Base-by-base conservation (phyloP, 1,284 basidiomycete genomes). In the Cryptococcus sp. region DNA sequence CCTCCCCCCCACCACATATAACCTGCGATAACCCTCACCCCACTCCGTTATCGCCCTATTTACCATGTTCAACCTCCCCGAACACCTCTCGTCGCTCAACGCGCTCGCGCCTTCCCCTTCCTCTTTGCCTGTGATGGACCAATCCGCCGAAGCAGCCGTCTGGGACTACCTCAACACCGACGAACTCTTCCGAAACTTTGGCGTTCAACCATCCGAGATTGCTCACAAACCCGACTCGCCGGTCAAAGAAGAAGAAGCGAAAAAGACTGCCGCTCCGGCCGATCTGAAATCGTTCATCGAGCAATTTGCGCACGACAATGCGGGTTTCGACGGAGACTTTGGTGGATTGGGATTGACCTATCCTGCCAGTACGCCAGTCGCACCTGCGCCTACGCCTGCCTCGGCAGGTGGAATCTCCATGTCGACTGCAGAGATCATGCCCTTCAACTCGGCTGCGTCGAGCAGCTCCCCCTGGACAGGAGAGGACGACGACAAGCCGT, bases 261-360 rank as follows among this genome's bases (percentile, higher is more conserved):
- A 48, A 18, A 48, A 51, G 43, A 32, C 40, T 31, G 43, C 51
- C 16, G 38, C 54, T 24, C 49, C 57, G 28, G 54, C 61, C 11
- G 68, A 66, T 12, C 59, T 71, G 52, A 67, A 71, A 53, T 65
- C 68, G 7, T 71, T 71, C 63, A 57, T 71, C 23, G 68, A 68
- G 18, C 61, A 63, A 24, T 71, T 64, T 56, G 66, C 57, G 42
- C 53, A 47, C 45, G 59, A 53, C 35, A 46, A 55, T 45, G 18
- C 47, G 42, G 12, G 35, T 43, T 39, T 51, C 60, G 24, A 26
- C 45, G 25, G 45, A 58, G 21, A 58, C 61, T 37, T 44, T 47
- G 7, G 54, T 54, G 18, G 57, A 54, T 49, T 31, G 39, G 32
- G 12, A 22, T 22, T 34, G 19, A 7, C 28, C 23, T 24, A 39